Evolutionary conservation across 1,284 basidiomycete species (phyloP), one percentile per base, ranked within the genome.

Genomic region (Trichosporon coremiiforme): DNA sequence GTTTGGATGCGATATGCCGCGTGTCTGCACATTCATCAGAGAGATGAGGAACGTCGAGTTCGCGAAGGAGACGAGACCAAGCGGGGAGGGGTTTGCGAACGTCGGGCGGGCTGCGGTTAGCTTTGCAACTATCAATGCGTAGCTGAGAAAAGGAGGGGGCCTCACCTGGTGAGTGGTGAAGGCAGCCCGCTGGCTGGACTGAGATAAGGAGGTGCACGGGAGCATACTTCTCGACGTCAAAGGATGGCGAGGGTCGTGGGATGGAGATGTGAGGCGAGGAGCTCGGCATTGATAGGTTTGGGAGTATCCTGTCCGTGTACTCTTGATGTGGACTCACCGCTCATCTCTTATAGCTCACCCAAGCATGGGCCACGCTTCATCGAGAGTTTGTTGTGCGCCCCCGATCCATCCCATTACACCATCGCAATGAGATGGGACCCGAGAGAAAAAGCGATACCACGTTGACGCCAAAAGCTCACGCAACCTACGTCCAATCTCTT

Each of bases 81-180:
- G 79, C 22, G 86, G 86, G 0, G 86, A 84, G 0, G 86, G 86
- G 79, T 87, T 87, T 71, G 82, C 86, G 66, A 86, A 75, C 73
- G 80, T 81, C 10, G 53, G 22, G 10, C 53, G 53, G 22, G 25
- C 53, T 57, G 53, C 8, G 53, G 41, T 45, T 15, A 45, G 41
- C 41, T 29, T 13, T 25, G 22, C 8, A 1, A 4, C 8, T 10
- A 15, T 4, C 1, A 22, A 20, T 6, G 22, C 25, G 31, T 20
- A 4, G 17, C 17, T 6, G n/a, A 15, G 17, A n/a, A 6, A 13
- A 15, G 6, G 12, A 12, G 17, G 17, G 4, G 41, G n/a, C 2
- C 10, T n/a, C 12, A 45, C 41, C 41, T 17, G 41, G 15, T 5
- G 41, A 45, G 41, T 45, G 41, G 41, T 12, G 12, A 5, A 45